Conservation (phyloP, 179 eudicot species). For the Beta lomatogona region DNA sequence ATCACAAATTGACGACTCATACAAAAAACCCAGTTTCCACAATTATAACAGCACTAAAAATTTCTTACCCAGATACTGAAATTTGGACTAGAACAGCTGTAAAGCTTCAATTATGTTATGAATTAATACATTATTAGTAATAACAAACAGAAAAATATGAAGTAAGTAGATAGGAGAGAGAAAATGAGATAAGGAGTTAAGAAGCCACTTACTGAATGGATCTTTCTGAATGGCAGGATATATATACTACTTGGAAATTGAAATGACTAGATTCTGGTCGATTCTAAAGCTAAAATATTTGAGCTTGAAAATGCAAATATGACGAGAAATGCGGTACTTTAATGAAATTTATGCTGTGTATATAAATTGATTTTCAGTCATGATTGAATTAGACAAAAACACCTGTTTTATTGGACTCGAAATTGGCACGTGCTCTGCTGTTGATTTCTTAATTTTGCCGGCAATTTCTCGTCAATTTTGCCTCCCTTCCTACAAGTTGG, state of each 20-base stretch:
- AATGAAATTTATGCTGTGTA: neutral
- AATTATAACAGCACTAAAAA: too few relatives aligned
- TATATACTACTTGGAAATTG: neutral
- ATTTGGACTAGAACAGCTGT: neutral
- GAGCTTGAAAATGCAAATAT: neutral
- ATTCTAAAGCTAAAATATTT: neutral
- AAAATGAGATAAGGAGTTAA: neutral
- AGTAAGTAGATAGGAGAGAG: neutral
- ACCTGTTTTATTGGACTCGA: neutral
- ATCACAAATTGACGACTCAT: neutral
- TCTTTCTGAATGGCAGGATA: neutral
- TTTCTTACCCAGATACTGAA: neutral
- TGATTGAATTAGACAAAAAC: neutral
- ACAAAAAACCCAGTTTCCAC: neutral
- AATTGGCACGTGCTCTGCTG: neutral
- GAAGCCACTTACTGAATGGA: slow-evolving; percentile 1
- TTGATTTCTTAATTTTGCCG: slow-evolving; percentile 1
- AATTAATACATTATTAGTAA: neutral
- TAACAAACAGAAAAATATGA: neutral
- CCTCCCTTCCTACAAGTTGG: neutral
- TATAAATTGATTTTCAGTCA: neutral
- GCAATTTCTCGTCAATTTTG: slow-evolving; percentile 3
- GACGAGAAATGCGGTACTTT: neutral
- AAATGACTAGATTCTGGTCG: neutral
- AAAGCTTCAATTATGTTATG: neutral